phyloP scores from a whole-genome alignment of 176 grass and related monocot species.

The Zea luxurians region DNA sequence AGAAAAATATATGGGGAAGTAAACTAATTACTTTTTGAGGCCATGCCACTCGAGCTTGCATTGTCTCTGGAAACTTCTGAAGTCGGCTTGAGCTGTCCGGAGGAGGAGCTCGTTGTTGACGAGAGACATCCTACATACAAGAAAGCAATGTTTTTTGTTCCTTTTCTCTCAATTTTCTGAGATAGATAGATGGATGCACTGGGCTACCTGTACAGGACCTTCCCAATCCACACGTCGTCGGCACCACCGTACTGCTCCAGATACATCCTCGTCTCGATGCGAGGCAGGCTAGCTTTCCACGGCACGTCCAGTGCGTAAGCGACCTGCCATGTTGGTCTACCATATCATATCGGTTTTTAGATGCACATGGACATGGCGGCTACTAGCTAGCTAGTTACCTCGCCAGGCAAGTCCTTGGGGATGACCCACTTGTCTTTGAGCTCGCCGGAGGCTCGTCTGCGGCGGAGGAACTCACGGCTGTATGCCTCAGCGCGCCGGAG shows the following conservation, averaged over 20 bases:
- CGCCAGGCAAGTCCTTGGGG: conserved; percentile 51
- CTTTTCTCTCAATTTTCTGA: too few species aligned
- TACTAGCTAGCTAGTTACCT: neutral
- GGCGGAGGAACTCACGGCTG: conserved; percentile 26
- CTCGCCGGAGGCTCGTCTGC: conserved; percentile 33
- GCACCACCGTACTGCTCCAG: conserved; percentile 35
- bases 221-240: conserved; percentile 25
- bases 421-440: conserved; percentile 61
- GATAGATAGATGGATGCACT: too few species aligned
- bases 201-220: conserved; percentile 17
- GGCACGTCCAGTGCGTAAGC: conserved; percentile 25
- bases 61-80: conserved; percentile 39
- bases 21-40: too few species aligned
- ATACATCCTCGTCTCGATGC: conserved; percentile 31
- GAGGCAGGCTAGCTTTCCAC: conserved; percentile 30
- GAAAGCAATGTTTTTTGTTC: too few species aligned
- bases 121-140: conserved; percentile 45
- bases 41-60: conserved; percentile 47
- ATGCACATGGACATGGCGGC: too few species aligned
- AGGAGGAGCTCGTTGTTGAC: conserved; percentile 55
- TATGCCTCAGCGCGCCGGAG: neutral
- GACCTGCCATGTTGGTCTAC: too few species aligned
- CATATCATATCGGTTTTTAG: too few species aligned
- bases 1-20: too few species aligned
- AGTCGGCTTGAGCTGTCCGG: conserved; percentile 50